Evolutionary conservation across 768 basidiomycete genomes (phyloP).

Genomic region (Thelephora aurantiotincta): DNA sequence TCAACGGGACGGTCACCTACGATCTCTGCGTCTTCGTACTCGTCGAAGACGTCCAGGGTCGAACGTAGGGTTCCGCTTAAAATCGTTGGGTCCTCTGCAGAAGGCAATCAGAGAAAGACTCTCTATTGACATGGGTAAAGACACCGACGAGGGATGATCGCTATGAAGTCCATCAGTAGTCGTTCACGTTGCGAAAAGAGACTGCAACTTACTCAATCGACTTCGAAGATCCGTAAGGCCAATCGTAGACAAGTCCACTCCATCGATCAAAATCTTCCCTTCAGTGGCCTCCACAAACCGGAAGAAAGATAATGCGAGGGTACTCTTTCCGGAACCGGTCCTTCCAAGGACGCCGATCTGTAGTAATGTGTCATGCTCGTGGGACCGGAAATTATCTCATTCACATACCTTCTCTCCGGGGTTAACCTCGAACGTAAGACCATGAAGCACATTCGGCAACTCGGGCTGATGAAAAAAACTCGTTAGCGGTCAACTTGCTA

Average conservation of each 20-base stretch:
- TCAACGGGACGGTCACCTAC: conserved; percentile 24
- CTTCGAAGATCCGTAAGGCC: conserved; percentile 75
- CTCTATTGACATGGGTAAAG: conserved; percentile 12
- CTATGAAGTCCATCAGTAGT: neutral
- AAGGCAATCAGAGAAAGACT: neutral
- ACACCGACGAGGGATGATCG: conserved; percentile 57
- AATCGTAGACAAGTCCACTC: conserved; percentile 62
- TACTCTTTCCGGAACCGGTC: conserved; percentile 62
- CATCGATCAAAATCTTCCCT: conserved; percentile 65
- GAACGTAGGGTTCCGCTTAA: conserved; percentile 71
- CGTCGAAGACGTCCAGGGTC: conserved; percentile 74
- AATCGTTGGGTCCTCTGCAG: conserved; percentile 76
- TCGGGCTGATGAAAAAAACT: conserved; percentile 43
- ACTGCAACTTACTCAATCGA: conserved; percentile 27
- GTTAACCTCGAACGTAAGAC: conserved; percentile 55
- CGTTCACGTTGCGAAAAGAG: neutral
- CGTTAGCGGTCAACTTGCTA: conserved; percentile 4
- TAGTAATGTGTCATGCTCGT: too few relatives aligned
- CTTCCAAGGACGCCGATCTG: conserved; percentile 61
- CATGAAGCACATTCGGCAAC: conserved; percentile 74
- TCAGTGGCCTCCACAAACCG: conserved; percentile 78
- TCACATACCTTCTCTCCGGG: conserved; percentile 53
- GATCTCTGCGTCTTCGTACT: conserved; percentile 76
- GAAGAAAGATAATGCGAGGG: conserved; percentile 76
- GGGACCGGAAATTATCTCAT: too few relatives aligned